phyloP scores from a whole-genome alignment of 441 rosid species.

The Flueggea neowawraea region DNA sequence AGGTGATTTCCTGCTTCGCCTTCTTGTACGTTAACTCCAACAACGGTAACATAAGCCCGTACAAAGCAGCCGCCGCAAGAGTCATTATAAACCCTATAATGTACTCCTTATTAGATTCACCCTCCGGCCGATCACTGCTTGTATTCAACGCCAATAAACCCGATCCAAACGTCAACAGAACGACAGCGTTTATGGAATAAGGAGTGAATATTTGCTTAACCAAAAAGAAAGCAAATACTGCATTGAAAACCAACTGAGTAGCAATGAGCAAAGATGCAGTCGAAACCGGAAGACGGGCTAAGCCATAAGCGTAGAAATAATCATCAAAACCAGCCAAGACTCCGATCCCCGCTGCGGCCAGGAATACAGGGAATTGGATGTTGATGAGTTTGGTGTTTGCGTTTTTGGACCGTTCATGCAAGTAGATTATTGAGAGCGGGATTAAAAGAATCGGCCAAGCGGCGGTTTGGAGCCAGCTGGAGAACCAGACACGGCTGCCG shows the following conservation, averaged over 20 bases:
- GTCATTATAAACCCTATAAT: slow-evolving; percentile 52
- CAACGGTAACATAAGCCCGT: slow-evolving; percentile 65
- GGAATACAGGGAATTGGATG: slow-evolving; percentile 35
- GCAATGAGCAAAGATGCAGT: slow-evolving; percentile 61
- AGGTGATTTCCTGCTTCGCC: slow-evolving; percentile 50
- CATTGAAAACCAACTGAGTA: slow-evolving; percentile 60
- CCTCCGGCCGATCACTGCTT: slow-evolving; percentile 38
- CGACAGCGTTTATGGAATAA: slow-evolving; percentile 52
- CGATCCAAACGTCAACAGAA: slow-evolving; percentile 53
- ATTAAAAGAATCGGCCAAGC: slow-evolving; percentile 57
- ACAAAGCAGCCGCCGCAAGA: slow-evolving; percentile 46
- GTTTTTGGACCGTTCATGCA: slow-evolving; percentile 25
- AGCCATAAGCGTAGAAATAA: slow-evolving; percentile 68
- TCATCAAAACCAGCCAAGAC: slow-evolving; percentile 52
- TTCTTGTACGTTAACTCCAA: slow-evolving; percentile 60
- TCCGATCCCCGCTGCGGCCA: slow-evolving; percentile 40
- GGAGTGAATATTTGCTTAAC: slow-evolving; percentile 63
- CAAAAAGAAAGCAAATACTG: slow-evolving; percentile 56
- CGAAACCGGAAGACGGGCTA: slow-evolving; percentile 63
- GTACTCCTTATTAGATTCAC: slow-evolving; percentile 43
- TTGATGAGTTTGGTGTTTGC: slow-evolving; percentile 30
- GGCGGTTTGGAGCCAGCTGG: slow-evolving; percentile 59
- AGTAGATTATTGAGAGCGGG: slow-evolving; percentile 39
- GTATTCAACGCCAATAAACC: slow-evolving; percentile 53
- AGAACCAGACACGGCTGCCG: slow-evolving; percentile 66